Evolutionary conservation across 1,284 basidiomycete genomes (phyloP).

Genomic region (Ustilago nuda): DNA sequence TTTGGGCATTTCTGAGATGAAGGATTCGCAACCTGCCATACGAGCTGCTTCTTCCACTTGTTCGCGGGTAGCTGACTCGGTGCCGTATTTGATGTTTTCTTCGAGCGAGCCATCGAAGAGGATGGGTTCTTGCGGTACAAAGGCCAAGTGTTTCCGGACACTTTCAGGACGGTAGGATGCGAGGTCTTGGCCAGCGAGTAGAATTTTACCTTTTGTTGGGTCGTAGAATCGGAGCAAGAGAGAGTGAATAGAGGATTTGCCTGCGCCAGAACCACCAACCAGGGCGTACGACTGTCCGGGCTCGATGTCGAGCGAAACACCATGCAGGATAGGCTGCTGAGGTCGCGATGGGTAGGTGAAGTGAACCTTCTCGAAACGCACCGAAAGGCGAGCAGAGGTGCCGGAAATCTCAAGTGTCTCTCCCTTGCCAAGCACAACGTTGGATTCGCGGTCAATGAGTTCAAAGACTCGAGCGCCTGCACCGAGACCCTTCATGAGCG

Average conservation of each 20-base stretch:
- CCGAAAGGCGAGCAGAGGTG: constrained; percentile 38
- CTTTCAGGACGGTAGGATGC: constrained; percentile 78
- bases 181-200: constrained; percentile 90
- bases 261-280: constrained; percentile 69
- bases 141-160: constrained; percentile 60
- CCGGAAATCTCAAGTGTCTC: constrained; percentile 21
- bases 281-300: constrained; percentile 68
- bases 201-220: constrained; percentile 82
- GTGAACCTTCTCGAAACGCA: constrained; percentile 70
- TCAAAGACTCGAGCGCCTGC: constrained; percentile 93
- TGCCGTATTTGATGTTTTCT: constrained; percentile 91
- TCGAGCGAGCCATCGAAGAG: constrained; percentile 83
- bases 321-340: constrained; percentile 67
- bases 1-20: constrained; percentile 89
- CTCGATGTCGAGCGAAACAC: constrained; percentile 68
- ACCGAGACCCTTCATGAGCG: constrained; percentile 80
- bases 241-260: constrained; percentile 88
- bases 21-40: constrained; percentile 89
- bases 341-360: constrained; percentile 71
- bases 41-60: constrained; percentile 88
- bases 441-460: constrained; percentile 77
- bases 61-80: constrained; percentile 77
- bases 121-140: constrained; percentile 66
- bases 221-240: constrained; percentile 93
- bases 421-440: constrained; percentile 56